These are phyloP conservation scores for Aspergillus awamori DNA, from an alignment of 2,329 filamentous ascomycete genomes.

Conservation along the genomic window DNA sequence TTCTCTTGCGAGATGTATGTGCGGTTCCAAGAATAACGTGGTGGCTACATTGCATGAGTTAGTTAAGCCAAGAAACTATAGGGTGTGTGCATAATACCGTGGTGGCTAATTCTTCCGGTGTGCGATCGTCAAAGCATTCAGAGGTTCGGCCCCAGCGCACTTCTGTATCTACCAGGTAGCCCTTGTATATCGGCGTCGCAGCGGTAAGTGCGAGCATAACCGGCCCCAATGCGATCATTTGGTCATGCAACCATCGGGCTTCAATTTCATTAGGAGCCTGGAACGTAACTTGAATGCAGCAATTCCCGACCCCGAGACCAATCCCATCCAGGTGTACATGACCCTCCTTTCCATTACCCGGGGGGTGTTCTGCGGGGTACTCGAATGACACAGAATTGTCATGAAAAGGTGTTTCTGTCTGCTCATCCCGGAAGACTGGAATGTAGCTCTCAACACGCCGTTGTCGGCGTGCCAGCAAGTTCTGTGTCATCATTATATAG, in stretches of 20 bases:
- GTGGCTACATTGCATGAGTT: neutral
- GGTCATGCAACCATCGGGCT: constrained; percentile 25
- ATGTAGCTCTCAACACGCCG: constrained; percentile 1
- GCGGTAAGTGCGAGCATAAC: constrained; percentile 25
- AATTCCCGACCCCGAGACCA: constrained; percentile 17
- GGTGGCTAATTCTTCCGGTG: constrained; percentile 1
- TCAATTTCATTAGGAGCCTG: constrained; percentile 20
- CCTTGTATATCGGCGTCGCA: constrained; percentile 23
- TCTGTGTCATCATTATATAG: constrained; percentile 5
- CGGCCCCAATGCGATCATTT: constrained; percentile 21
- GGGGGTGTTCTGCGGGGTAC: constrained; percentile 1
- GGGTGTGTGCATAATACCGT: neutral
- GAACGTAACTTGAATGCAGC: constrained; percentile 25
- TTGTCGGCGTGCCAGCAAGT: neutral
- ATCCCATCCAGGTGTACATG: constrained; percentile 19
- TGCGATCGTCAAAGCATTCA: constrained; percentile 21
- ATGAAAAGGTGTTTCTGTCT: neutral
- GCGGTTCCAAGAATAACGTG: constrained; percentile 9
- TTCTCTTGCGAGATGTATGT: constrained; percentile 84
- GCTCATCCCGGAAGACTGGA: neutral
- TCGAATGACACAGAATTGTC: constrained; percentile 3
- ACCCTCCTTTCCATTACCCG: neutral
- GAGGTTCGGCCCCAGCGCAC: constrained; percentile 20
- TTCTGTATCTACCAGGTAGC: constrained; percentile 23
- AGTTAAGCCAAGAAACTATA: neutral